Conservation (phyloP, 257 asterid genomes). For the Ophiorrhiza pumila region DNA sequence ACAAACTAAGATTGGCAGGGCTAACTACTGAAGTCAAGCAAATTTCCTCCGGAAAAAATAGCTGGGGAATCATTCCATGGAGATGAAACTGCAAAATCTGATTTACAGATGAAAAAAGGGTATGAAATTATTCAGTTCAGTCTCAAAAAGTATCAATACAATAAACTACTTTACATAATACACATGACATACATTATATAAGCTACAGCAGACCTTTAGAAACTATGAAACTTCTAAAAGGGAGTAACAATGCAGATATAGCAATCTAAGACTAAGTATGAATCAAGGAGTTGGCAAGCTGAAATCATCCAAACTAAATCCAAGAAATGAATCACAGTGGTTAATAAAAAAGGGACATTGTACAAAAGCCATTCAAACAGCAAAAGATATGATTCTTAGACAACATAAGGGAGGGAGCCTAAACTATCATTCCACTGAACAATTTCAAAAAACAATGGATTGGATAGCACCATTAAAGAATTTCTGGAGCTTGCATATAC, state of each 20-base stretch:
- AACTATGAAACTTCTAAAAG: not conserved
- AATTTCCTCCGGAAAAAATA: conserved; percentile 18
- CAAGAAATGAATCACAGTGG: not conserved
- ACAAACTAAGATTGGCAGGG: not conserved
- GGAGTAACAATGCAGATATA: no score
- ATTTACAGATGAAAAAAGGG: not conserved
- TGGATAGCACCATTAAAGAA: not conserved
- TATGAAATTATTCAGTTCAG: conserved; percentile 2
- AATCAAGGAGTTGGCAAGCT: not conserved
- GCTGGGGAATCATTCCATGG: conserved; percentile 22
- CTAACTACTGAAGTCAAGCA: conserved; percentile 19
- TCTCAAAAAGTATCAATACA: not conserved
- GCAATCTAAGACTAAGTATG: not conserved
- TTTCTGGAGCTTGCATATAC: not conserved
- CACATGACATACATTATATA: not conserved
- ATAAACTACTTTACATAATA: not conserved
- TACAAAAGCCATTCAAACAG: not conserved
- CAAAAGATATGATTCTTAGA: not conserved
- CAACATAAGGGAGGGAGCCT: not conserved
- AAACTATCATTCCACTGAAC: not conserved
- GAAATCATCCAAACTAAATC: not conserved
- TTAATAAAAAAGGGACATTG: not conserved
- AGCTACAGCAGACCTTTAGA: not conserved
- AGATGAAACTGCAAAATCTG: conserved; percentile 26
- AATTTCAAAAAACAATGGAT: not conserved